Percentiles rank a stretch among this genome's conserved stretches.
Conservation (phyloP, 352 stramenopile genomes). For the Salisapilia sapeloensis region DNA sequence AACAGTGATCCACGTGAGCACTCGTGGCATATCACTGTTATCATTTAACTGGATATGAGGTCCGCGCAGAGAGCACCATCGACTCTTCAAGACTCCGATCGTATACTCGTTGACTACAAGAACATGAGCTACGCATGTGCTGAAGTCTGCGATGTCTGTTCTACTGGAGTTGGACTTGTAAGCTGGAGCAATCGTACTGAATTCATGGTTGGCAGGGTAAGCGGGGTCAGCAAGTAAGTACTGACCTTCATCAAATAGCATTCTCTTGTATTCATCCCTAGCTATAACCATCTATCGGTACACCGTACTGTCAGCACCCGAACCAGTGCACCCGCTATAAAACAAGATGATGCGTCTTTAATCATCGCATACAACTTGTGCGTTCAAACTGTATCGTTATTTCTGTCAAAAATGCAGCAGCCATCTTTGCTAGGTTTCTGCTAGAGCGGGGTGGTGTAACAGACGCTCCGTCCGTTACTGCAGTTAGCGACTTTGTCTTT, state of each 20-base stretch:
- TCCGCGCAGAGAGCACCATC: constrained; percentile 6
- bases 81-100: constrained; percentile 6
- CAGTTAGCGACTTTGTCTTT: no score
- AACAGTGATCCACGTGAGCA: constrained; percentile 1
- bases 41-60: constrained; percentile 4
- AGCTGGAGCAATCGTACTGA: constrained; percentile 5
- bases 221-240: constrained; percentile 5
- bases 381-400: constrained; percentile 6
- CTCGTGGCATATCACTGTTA: neutral
- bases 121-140: constrained; percentile 3
- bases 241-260: constrained; percentile 5
- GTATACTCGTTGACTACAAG: constrained; percentile 8
- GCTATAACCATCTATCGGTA: constrained; percentile 2
- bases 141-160: constrained; percentile 5
- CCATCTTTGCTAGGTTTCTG: constrained; percentile 6
- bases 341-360: constrained; percentile 2
- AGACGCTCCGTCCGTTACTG: no score
- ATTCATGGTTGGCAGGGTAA: constrained; percentile 2
- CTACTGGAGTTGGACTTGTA: constrained; percentile 1
- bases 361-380: constrained; percentile 5
- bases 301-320: constrained; percentile 5
- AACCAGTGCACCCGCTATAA: constrained; percentile 5
- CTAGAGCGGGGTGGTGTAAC: constrained; percentile 3
- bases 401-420: constrained; percentile 4
- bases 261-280: neutral